These are phyloP conservation scores for Neurospora sp. DNA, from an alignment of 495 filamentous ascomycete species.

Conservation along the genomic window DNA sequence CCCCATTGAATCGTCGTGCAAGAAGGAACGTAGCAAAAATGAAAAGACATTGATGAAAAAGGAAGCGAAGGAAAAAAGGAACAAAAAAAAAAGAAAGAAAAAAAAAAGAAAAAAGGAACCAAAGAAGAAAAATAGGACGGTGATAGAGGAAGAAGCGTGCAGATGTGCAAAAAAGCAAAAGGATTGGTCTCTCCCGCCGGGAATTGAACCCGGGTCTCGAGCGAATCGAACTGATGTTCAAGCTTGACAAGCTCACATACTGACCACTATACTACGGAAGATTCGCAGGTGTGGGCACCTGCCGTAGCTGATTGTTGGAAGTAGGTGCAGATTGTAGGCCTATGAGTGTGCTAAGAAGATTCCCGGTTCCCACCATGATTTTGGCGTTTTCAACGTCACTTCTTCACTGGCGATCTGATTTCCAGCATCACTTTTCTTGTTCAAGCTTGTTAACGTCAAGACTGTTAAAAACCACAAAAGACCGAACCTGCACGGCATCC, in stretches of 20 bases:
- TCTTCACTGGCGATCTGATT: background rate
- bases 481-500: background rate
- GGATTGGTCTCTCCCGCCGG: background rate
- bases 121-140: background rate
- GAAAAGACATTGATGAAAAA: too few species aligned
- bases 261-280: conserved; percentile 13
- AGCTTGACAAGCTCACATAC: conserved; percentile 13
- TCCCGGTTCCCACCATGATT: background rate
- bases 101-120: background rate
- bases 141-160: too few species aligned
- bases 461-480: too few species aligned
- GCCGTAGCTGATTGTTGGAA: background rate
- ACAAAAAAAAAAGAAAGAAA: too few species aligned
- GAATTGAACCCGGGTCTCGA: conserved; percentile 7
- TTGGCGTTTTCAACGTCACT: background rate
- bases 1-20: too few species aligned
- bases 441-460: background rate
- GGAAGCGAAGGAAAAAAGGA: too few species aligned
- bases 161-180: background rate
- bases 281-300: background rate
- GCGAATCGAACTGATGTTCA: background rate
- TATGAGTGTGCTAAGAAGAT: background rate
- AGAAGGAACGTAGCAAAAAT: too few species aligned
- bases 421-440: background rate
- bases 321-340: too few species aligned